Evolutionary conservation across 768 basidiomycete genomes (phyloP), one percentile per base, ranked within the genome.

Genomic region (Rhodotorula paludigena): DNA sequence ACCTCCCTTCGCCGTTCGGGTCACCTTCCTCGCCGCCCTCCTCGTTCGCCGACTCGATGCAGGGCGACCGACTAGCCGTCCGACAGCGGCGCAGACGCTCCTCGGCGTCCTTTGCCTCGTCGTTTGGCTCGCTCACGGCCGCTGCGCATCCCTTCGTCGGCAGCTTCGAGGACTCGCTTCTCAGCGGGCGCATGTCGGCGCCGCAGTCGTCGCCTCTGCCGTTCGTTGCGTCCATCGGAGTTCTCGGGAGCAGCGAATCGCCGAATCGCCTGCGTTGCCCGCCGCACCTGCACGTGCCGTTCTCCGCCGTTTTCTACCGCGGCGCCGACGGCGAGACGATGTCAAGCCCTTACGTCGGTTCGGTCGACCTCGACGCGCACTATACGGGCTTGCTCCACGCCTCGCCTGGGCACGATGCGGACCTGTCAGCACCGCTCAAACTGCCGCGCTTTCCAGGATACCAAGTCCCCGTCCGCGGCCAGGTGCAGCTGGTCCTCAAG

Each of bases 401-500:
- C 28, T 21, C 60, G 10, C 39, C 60, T n/a, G 32, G 14, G n/a
- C 25, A 5, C 49, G 30, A 21, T 5, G n/a, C 9, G 32, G 49
- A 32, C 36, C 53, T 5, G 57, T 20, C n/a, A n/a, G 23, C 11
- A 7, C 11, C 59, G 44, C 28, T 10, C 41, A 60, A 51, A n/a
- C n/a, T 66, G 11, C 73, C 75, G 5, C 57, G 56, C 5, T 77
- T 76, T 47, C 76, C 76, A 5, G 77, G 78, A 18, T 76, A 76
- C 60, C 71, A 72, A 41, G 69, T 79, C 21, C 77, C 78, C 2
- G 68, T 54, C 0, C 68, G 74, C 41, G 78, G 78, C 30, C 77
- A 77, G 53, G 41, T 79, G 28, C 78, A 79, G 59, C 62, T 78
- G 41, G 73, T 79, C 63, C 68, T 78, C 61, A 76, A 75, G 61